phyloP scores from a whole-genome alignment of 768 basidiomycete species.

The Agaricus subrufescens region DNA sequence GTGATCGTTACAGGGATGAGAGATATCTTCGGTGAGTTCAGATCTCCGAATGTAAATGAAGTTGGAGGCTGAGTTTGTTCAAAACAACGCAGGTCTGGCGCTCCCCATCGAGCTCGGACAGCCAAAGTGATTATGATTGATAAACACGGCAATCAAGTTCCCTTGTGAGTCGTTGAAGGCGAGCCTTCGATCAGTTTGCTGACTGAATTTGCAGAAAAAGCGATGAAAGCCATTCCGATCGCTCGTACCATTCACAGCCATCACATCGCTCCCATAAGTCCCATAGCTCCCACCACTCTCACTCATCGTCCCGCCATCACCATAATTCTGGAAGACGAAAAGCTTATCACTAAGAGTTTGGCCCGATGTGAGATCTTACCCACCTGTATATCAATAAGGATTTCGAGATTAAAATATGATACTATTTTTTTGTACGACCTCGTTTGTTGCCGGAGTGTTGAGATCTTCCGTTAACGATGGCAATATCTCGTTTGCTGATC shows the following conservation, averaged over 20 bases:
- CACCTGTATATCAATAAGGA: not conserved
- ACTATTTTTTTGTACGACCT: conserved; percentile 14
- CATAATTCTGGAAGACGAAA: conserved; percentile 3
- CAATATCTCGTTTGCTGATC: conserved; percentile 62
- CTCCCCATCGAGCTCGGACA: conserved; percentile 6
- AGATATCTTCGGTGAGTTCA: conserved; percentile 6
- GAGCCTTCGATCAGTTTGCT: not conserved
- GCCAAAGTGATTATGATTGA: conserved; percentile 16
- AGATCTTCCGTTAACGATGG: conserved; percentile 22
- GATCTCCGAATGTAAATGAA: not conserved
- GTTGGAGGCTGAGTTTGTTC: not conserved
- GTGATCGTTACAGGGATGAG: not conserved
- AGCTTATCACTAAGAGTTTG: conserved; percentile 2
- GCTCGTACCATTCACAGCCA: conserved; percentile 6
- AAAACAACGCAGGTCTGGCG: not conserved
- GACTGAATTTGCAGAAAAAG: not conserved
- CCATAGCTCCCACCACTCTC: conserved; percentile 2
- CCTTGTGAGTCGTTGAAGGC: conserved; percentile 8
- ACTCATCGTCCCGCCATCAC: conserved; percentile 5
- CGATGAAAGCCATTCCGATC: conserved; percentile 7
- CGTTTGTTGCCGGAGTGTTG: conserved; percentile 16
- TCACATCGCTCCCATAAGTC: conserved; percentile 1
- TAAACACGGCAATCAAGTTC: conserved; percentile 15
- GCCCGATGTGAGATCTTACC: not conserved
- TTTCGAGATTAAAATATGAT: not conserved